Conservation (phyloP, 2,329 filamentous ascomycete genomes). For the Penicillium sp. region DNA sequence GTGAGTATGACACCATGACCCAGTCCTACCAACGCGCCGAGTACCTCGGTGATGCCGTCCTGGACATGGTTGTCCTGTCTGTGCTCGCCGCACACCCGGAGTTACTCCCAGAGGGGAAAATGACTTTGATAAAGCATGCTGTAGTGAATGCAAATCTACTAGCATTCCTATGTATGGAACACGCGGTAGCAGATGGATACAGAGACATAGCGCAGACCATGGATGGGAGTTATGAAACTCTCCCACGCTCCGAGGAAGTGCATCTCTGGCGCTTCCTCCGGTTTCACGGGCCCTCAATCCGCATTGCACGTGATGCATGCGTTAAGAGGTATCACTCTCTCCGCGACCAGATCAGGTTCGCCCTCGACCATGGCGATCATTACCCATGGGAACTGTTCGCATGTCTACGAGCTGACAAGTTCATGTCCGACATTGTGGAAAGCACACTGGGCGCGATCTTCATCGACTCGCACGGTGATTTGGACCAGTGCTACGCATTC, state of each 20-base stretch:
- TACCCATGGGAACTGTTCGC: conserved; percentile 77
- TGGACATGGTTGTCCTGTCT: conserved; percentile 69
- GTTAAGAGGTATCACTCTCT: conserved; percentile 47
- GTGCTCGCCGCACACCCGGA: conserved; percentile 32
- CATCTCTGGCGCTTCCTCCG: conserved; percentile 69
- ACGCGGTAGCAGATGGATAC: conserved; percentile 16
- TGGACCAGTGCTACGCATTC: conserved; percentile 57
- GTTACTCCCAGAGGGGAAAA: conserved; percentile 52
- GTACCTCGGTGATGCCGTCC: conserved; percentile 78
- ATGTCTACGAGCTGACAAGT: conserved; percentile 64
- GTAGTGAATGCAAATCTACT: conserved; percentile 78
- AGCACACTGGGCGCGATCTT: conserved; percentile 75
- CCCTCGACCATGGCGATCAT: conserved; percentile 47
- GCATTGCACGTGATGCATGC: conserved; percentile 14
- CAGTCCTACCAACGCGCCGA: conserved; percentile 70
- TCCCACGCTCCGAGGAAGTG: conserved; percentile 26
- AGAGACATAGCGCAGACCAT: conserved; percentile 5
- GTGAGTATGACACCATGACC: conserved; percentile 48
- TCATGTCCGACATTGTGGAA: conserved; percentile 80
- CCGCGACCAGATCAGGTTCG: conserved; percentile 47
- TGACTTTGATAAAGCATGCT: conserved; percentile 72
- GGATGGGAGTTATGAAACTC: conserved; percentile 23
- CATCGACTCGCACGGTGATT: conserved; percentile 64
- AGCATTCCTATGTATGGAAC: conserved; percentile 66
- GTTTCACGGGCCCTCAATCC: conserved; percentile 15